A percentile compares a stretch with the other conserved stretches of the same genome.
These are phyloP conservation scores for Recurvomyces mirabilis DNA, from an alignment of 495 filamentous ascomycete genomes.

Conservation along the genomic window DNA sequence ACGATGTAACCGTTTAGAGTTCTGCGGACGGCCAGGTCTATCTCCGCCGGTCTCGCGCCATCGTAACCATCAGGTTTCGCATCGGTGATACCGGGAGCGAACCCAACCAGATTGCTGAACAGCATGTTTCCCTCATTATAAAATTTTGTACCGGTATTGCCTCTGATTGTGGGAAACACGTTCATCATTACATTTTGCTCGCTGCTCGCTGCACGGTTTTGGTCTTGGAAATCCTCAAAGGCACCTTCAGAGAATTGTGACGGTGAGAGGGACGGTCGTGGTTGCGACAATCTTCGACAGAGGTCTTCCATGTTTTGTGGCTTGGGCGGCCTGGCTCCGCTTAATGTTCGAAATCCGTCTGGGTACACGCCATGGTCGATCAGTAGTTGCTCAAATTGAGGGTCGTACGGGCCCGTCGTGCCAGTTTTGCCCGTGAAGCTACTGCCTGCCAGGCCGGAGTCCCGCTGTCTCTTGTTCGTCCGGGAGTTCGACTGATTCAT, in stretches of 20 bases:
- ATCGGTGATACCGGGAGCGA: conserved; percentile 27
- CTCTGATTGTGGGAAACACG: conserved; percentile 31
- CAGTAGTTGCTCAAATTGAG: conserved; percentile 30
- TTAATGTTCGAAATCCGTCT: conserved; percentile 11
- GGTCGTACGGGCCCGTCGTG: conserved; percentile 24
- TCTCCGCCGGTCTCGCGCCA: conserved; percentile 27
- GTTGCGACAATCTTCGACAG: conserved; percentile 23
- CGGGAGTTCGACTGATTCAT: not conserved
- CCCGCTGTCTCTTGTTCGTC: not conserved
- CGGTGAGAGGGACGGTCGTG: conserved; percentile 32
- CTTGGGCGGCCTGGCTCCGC: not conserved
- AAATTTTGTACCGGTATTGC: conserved; percentile 14
- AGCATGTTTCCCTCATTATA: conserved; percentile 21
- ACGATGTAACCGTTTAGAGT: conserved; percentile 27
- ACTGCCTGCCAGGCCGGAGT: conserved; percentile 2
- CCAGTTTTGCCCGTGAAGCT: conserved; percentile 13
- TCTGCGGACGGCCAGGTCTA: conserved; percentile 21
- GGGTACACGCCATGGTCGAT: conserved; percentile 29
- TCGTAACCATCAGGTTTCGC: conserved; percentile 34
- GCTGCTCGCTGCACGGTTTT: conserved; percentile 25
- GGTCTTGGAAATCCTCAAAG: conserved; percentile 25
- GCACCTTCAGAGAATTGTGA: conserved; percentile 28
- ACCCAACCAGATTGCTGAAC: conserved; percentile 30
- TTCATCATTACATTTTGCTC: conserved; percentile 28
- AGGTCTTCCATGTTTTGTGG: conserved; percentile 28